A percentile compares a stretch with the other conserved stretches of the same genome.
phyloP scores from a whole-genome alignment of 1,284 basidiomycete species.

The Austropuccinia psidii region DNA sequence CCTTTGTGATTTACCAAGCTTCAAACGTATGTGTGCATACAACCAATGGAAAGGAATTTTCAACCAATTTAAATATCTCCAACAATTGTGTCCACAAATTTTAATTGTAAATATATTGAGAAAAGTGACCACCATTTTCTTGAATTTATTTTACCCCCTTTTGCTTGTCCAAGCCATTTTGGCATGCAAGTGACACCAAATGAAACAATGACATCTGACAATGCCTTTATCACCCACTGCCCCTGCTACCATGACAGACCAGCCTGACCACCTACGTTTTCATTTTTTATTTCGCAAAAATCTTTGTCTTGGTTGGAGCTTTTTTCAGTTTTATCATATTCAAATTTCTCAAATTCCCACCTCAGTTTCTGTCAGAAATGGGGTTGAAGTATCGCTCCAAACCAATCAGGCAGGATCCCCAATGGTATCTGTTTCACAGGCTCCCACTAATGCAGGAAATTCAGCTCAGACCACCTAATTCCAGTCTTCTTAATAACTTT shows the following conservation, averaged over 20 bases:
- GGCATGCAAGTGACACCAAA: too few relatives aligned
- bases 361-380: neutral
- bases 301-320: neutral
- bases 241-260: neutral
- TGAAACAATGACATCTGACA: too few relatives aligned
- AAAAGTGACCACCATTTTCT: neutral
- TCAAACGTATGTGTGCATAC: too few relatives aligned
- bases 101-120: neutral
- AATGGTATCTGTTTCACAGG: too few relatives aligned
- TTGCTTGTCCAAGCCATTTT: neutral
- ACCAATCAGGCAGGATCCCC: too few relatives aligned
- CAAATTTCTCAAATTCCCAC: neutral
- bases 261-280: too few relatives aligned
- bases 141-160: neutral
- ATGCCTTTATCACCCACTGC: neutral
- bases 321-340: neutral
- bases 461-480: too few relatives aligned
- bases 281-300: neutral
- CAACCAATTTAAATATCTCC: too few relatives aligned
- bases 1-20: too few relatives aligned
- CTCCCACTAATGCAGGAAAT: neutral
- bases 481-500: neutral
- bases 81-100: neutral
- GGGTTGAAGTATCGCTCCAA: too few relatives aligned
- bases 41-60: too few relatives aligned